Base-by-base conservation (phyloP, 169 alveolate genomes). In the Babesia caballi region DNA sequence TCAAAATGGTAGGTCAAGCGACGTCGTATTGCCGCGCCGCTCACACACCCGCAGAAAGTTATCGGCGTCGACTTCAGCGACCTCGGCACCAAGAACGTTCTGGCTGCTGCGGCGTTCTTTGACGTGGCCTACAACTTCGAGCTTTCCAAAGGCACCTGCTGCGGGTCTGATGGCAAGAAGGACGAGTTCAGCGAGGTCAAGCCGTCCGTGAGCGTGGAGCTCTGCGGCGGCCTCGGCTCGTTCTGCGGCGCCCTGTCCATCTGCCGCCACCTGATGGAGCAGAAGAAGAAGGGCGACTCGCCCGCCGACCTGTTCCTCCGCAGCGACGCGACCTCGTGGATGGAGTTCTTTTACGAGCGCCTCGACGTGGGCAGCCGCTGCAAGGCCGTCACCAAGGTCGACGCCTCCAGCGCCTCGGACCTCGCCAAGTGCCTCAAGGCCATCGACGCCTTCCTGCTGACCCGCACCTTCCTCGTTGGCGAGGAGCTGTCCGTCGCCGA, bases 401-500 rank as follows among this genome's bases (percentile, higher is more conserved):
- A 60, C 25, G 86, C 56, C 21, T 61, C 63, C 25, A 51, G 68
- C 12, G 49, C 38, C 44, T 75, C 90, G 9, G 92, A 88, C 50
- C 66, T 89, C 30, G 49, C 86, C 42, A 90, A 90, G 44, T 63
- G 84, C 21, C 58, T 89, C 30, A 59, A 30, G 25, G 60, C 88
- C 30, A 49, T 85, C 19, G 78, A 91, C 75, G 82, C 84, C 7
- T 90, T 82, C 70, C 84, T 91, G 17, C 32, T 75, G 33, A 36
- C 60, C 32, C 76, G 76, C 46, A 90, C 91, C 32, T 94, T 75
- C 90, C 80, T 95, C 52, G 97, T 92, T 38, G 98, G 98, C 7
- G 92, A 94, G 70, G 60, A 70, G 41, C 66, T 94, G 35, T 87
- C 98, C 49, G 63, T 95, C 47, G 98, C 98, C 42, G 98, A 96